Evolutionary conservation across 176 grass and related monocot genomes (phyloP).

Genomic region (Ampelocalamus luodianensis): DNA sequence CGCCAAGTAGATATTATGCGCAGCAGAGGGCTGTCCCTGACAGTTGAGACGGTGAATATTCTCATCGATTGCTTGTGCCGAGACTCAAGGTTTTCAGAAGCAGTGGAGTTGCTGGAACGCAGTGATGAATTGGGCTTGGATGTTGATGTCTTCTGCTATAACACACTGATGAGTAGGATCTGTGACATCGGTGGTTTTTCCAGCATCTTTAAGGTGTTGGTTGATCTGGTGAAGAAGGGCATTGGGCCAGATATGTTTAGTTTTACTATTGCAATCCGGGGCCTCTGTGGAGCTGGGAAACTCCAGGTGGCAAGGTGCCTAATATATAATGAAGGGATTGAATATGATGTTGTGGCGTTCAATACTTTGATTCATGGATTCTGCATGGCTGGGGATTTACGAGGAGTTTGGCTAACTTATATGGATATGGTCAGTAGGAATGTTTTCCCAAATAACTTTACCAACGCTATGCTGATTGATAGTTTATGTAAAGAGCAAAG

Average conservation of each 20-base stretch:
- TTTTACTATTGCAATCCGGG: constrained; percentile 72
- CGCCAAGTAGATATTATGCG: constrained; percentile 53
- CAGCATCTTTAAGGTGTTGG: constrained; percentile 64
- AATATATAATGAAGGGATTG: constrained; percentile 42
- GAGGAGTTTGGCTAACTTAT: constrained; percentile 43
- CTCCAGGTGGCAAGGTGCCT: constrained; percentile 54
- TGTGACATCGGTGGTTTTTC: constrained; percentile 54
- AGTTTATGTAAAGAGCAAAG: constrained; percentile 54
- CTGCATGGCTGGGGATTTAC: constrained; percentile 43
- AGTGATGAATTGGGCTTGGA: constrained; percentile 58
- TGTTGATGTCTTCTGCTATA: constrained; percentile 65
- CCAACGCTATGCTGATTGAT: constrained; percentile 58
- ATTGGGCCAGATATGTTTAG: constrained; percentile 71
- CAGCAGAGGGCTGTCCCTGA: constrained; percentile 47
- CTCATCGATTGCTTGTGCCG: constrained; percentile 75
- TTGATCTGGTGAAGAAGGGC: constrained; percentile 74
- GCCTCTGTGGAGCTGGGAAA: constrained; percentile 69
- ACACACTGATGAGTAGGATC: constrained; percentile 78
- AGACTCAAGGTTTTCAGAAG: constrained; percentile 53
- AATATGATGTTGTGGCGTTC: constrained; percentile 62
- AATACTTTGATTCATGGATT: constrained; percentile 85
- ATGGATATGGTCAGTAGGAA: constrained; percentile 47
- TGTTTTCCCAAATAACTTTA: constrained; percentile 65
- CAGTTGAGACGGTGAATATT: constrained; percentile 56
- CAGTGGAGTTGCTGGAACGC: constrained; percentile 60